Base-by-base conservation (phyloP, 495 filamentous ascomycete species). In the Aspergillus nanangensis region DNA sequence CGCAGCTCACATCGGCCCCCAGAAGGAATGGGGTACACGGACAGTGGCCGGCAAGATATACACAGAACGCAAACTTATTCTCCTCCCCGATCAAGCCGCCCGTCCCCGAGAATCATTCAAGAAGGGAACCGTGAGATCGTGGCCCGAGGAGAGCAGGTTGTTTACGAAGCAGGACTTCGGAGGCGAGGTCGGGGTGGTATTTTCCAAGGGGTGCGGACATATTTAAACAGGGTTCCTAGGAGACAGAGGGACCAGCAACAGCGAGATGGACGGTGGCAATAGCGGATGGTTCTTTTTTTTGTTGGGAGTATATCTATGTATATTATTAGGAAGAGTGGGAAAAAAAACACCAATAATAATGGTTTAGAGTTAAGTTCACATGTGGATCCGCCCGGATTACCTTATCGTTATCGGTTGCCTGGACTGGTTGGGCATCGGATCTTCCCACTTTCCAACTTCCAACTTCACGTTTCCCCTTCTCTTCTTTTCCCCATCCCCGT, bases 61-160 rank as follows among this genome's bases (percentile, higher is more conserved):
- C 25, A 5, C 37, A 10, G 13, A 15, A 15, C 18, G 36, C 25
- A 20, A 24, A 35, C 25, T 14, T 22, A 14, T 23, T 14, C 2
- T 13, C 15, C 15, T 29, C n/a, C n/a, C 24, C 41, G 24, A 21
- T 44, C 43, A 36, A 18, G 25, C 23, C 46, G 32, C 25, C 27
- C 25, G 21, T 44, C 45, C 24, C 52, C 57, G 24, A 38, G 38
- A 10, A 56, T 60, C 5, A 57, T 60, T 21, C 53, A 57, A 35
- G 53, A 56, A 4, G 57, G 57, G 8, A 40, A 51, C 13, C 42
- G 48, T 21, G 47, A 57, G 9, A 44, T 60, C n/a, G n/a, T n/a
- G n/a, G n/a, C n/a, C 9, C 44, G 38, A 41, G 47, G 49, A 36
- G 48, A 33, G n/a, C 45, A 52, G 14, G 44, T 45, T 25, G 40